Evolutionary conservation across 495 filamentous ascomycete genomes (phyloP).

Genomic region (Cercophora scortea): DNA sequence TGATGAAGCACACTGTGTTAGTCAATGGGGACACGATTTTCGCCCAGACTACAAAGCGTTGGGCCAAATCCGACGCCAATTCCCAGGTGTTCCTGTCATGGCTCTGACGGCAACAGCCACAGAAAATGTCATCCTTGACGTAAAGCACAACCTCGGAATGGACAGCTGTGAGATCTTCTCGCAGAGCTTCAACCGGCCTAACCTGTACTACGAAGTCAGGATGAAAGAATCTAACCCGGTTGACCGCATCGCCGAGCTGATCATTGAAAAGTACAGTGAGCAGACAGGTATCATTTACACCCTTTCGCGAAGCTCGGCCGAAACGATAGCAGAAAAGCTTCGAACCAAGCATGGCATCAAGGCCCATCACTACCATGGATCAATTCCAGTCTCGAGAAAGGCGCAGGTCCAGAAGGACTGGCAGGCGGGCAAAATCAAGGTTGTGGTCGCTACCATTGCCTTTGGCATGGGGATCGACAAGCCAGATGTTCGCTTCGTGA

Average conservation of each 20-base stretch:
- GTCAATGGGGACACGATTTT: constrained; percentile 99
- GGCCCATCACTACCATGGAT: constrained; percentile 81
- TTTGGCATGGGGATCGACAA: constrained; percentile 99
- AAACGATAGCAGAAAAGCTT: constrained; percentile 67
- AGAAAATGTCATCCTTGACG: constrained; percentile 80
- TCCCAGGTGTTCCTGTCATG: constrained; percentile 79
- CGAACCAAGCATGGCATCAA: constrained; percentile 51
- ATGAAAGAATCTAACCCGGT: constrained; percentile 46
- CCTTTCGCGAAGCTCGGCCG: constrained; percentile 74
- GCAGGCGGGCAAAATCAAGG: constrained; percentile 70
- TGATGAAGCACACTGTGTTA: constrained; percentile 97
- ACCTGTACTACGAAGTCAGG: constrained; percentile 78
- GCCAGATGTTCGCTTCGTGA: constrained; percentile 87
- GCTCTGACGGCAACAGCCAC: constrained; percentile 94
- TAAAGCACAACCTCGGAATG: constrained; percentile 82
- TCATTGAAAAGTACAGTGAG: constrained; percentile 54
- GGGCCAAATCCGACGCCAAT: constrained; percentile 57
- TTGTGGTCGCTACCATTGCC: constrained; percentile 98
- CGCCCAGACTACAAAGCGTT: constrained; percentile 91
- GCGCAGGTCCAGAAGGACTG: constrained; percentile 63
- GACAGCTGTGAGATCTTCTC: constrained; percentile 64
- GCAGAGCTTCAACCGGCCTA: constrained; percentile 92
- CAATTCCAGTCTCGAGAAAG: constrained; percentile 57
- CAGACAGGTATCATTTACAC: constrained; percentile 94
- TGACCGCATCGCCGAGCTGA: constrained; percentile 61